Base-by-base conservation (phyloP, 192 early-diverging fungal species). In the Coemansia sp. region DNA sequence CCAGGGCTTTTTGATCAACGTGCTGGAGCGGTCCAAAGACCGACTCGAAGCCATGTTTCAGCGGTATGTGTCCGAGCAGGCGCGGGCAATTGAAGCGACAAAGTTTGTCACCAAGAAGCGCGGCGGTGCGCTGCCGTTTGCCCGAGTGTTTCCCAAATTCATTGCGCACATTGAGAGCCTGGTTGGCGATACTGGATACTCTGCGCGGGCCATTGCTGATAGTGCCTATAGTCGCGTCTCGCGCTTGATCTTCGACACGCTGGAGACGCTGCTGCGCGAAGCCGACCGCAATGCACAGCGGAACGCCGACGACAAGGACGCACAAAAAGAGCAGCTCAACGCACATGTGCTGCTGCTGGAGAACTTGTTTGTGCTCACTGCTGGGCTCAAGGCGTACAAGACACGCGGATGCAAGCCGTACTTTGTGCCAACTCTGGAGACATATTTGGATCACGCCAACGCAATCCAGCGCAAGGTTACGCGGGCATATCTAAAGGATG, bases 291-390 rank as follows among this genome's bases (percentile, higher is more conserved):
- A 87, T 49, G 69, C 82, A 2, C 77, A 76, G 48, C 69, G 71
- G 24, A 74, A 86, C 23, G 80, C 76, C n/a, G 94, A 92, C 59
- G 94, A 94, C 56, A 93, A 94, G 77, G 87, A 90, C 45, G 79
- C 75, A 38, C 73, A 75, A 17, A 91, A 92, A 71, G 92, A 91
- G 57, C 88, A 91, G 66, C 83, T 96, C 51, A 94, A 98, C 75
- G 88, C 91, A 1, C 91, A 93, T 67, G 93, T 94, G 27, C 75
- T 94, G 66, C 86, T 84, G 29, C 76, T 95, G 59, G 96, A 97
- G 73, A 98, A 98, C 67, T 93, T 96, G 94, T 94, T 96, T 76
- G 89, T 93, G 60, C 92, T 97, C 65, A 87, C 93, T 54, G 85
- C 86, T 1, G 93, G 90, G 10, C 63, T 97, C 5, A 86, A 91